These are phyloP conservation scores for Tremellales sp. DNA, from an alignment of 1,284 basidiomycete genomes.

Conservation along the genomic window DNA sequence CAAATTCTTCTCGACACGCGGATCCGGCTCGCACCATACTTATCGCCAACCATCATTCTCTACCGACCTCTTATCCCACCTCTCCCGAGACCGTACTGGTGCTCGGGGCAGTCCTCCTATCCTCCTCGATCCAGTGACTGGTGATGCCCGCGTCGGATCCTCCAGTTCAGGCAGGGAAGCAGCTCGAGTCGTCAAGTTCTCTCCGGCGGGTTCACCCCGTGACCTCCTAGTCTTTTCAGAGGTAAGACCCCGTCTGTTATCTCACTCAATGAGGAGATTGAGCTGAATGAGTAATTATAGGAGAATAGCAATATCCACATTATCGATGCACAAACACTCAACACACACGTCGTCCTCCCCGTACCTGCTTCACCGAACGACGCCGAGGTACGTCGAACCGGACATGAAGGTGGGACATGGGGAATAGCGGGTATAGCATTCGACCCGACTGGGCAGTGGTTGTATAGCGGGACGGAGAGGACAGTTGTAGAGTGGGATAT, in stretches of 20 bases:
- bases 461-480: constrained; percentile 46
- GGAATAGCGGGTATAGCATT: constrained; percentile 46
- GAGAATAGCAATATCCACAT: constrained; percentile 46
- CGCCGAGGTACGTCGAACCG: constrained; percentile 2
- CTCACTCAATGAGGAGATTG: too few species aligned
- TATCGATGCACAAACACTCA: constrained; percentile 47
- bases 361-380: constrained; percentile 29
- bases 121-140: constrained; percentile 31
- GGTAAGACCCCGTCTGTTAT: constrained; percentile 15
- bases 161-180: constrained; percentile 40
- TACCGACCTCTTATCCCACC: constrained; percentile 12
- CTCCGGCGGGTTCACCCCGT: constrained; percentile 40
- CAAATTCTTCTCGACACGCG: constrained; percentile 33
- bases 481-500: constrained; percentile 49
- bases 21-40: background rate
- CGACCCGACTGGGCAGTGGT: constrained; percentile 45
- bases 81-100: background rate
- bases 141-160: constrained; percentile 17
- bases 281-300: too few species aligned
- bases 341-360: constrained; percentile 42
- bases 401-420: constrained; percentile 28
- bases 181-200: constrained; percentile 48
- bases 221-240: constrained; percentile 48
- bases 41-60: constrained; percentile 28
- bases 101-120: background rate